Conservation (phyloP, 257 asterid genomes). For the Oldenlandia corymbosa region DNA sequence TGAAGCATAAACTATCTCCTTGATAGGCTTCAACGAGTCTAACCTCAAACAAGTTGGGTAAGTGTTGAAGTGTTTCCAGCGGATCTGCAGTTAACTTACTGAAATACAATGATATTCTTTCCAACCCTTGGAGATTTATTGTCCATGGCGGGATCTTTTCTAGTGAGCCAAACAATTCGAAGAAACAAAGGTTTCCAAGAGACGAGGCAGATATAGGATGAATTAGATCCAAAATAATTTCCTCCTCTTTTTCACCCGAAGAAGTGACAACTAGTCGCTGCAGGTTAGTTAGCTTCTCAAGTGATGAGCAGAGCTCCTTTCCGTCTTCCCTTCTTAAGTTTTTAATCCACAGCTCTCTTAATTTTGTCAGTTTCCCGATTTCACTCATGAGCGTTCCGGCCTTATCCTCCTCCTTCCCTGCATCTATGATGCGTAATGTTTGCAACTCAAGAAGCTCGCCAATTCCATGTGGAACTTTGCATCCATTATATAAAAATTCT, state of each 20-base stretch:
- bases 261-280: neutral
- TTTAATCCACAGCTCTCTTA: slow-evolving; percentile 17
- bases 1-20: slow-evolving; percentile 27
- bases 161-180: slow-evolving; percentile 4
- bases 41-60: slow-evolving; percentile 22
- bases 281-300: slow-evolving; percentile 18
- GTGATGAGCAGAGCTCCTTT: slow-evolving; percentile 26
- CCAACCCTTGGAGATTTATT: neutral
- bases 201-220: neutral
- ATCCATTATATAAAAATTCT: neutral
- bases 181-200: neutral
- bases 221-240: slow-evolving; percentile 11
- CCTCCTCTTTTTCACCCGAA: slow-evolving; percentile 3
- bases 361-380: slow-evolving; percentile 23
- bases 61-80: slow-evolving; percentile 24
- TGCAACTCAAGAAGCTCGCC: slow-evolving; percentile 14
- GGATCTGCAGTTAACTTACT: slow-evolving; percentile 13
- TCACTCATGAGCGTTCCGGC: slow-evolving; percentile 5
- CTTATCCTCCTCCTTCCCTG: neutral
- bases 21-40: slow-evolving; percentile 14
- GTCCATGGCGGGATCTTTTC: slow-evolving; percentile 14
- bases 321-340: slow-evolving; percentile 30
- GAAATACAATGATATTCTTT: neutral
- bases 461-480: slow-evolving; percentile 11
- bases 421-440: neutral